Conservation (phyloP, 163 green algal genomes). For the Scenedesmus sp. region DNA sequence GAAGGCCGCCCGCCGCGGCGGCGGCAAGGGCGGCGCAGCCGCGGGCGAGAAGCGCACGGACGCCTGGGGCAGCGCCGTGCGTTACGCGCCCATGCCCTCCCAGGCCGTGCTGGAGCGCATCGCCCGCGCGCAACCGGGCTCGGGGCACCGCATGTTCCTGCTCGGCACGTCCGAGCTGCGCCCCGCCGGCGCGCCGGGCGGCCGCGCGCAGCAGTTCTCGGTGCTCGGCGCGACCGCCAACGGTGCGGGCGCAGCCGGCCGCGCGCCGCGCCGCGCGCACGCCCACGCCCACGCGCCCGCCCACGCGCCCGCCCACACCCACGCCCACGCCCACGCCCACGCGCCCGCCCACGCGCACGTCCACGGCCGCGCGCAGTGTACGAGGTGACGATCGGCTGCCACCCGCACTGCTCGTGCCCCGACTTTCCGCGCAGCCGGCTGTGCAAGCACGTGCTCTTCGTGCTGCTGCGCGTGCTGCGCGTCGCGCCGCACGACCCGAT, state of each 20-base stretch:
- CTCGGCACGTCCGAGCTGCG: slow-evolving; percentile 50
- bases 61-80: slow-evolving; percentile 18
- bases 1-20: too few species aligned
- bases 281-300: too few species aligned
- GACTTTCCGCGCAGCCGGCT: slow-evolving; percentile 68
- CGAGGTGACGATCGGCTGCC: slow-evolving; percentile 60
- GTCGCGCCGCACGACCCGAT: slow-evolving; percentile 56
- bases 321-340: too few species aligned
- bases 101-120: slow-evolving; percentile 28
- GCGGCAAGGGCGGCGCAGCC: too few species aligned
- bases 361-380: too few species aligned
- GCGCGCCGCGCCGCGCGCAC: too few species aligned
- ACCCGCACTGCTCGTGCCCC: slow-evolving; percentile 72
- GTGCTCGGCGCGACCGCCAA: slow-evolving; percentile 68
- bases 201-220: slow-evolving; percentile 58
- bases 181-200: slow-evolving; percentile 39
- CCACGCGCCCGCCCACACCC: too few species aligned
- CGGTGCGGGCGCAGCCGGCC: too few species aligned
- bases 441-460: slow-evolving; percentile 84
- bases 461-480: slow-evolving; percentile 75
- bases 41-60: slow-evolving; percentile 44
- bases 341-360: too few species aligned
- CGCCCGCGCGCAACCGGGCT: slow-evolving; percentile 39
- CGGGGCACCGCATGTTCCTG: slow-evolving; percentile 66
- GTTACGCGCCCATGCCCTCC: slow-evolving; percentile 14